Base-by-base conservation (phyloP, 2,329 filamentous ascomycete genomes). In the Lachnum nothofagi region DNA sequence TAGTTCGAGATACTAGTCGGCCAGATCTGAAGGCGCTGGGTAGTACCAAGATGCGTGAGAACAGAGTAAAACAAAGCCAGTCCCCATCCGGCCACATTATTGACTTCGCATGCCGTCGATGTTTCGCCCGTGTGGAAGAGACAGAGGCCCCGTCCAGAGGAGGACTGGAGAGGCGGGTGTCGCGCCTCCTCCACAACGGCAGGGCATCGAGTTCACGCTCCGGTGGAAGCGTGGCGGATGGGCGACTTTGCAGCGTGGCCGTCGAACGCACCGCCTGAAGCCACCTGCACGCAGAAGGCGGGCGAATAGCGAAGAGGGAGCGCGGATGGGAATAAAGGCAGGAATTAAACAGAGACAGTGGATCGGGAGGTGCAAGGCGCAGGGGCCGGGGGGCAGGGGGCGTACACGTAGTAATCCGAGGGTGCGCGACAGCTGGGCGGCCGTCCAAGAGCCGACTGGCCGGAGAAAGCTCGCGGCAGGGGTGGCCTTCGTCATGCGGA, bases 281-380 rank as follows among this genome's bases (percentile, higher is more conserved):
- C 40, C 12, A 17, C n/a, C n/a, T n/a, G n/a, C n/a, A n/a, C 39
- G 5, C 14, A n/a, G 9, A 10, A 4, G n/a, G 12, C 29, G 40
- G 23, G n/a, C 40, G 40, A 42, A 42, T 42, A 19, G n/a, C 40
- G 40, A 42, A 42, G 25, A 19, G 24, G 40, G 40, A 22, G 10
- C 7, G n/a, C 1, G 23, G 12, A 42, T 14, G 40, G 40, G 40
- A 42, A 42, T 42, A 42, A 42, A 17, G n/a, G 16, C 23, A 42
- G 24, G 17, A 31, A 42, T 20, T 27, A 31, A 29, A 39, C 5
- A 19, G n/a, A n/a, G n/a, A n/a, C n/a, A 22, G 16, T 20, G 35
- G 35, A 9, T 17, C 34, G 34, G 34, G 35, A 17, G 7, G 35
- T n/a, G 40, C 10, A 17, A 19, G 34, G 17, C n/a, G 34, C 10